phyloP scores from a whole-genome alignment of 2,329 filamentous ascomycete species.

The Myrmaecium sp. region DNA sequence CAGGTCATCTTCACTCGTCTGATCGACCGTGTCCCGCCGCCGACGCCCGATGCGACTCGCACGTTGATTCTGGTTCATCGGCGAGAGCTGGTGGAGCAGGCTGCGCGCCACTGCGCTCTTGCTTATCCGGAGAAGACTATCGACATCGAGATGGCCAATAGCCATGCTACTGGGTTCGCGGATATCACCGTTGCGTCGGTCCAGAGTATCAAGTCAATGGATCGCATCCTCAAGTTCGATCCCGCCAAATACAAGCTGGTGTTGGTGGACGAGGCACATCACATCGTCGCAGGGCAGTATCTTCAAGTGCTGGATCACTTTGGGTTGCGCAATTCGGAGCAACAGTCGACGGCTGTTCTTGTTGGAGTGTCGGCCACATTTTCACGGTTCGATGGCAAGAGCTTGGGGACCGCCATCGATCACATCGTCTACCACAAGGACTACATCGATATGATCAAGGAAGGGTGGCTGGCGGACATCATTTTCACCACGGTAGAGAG shows the following conservation, averaged over 20 bases:
- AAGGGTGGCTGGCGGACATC: constrained; percentile 85
- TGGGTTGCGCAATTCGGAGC: constrained; percentile 38
- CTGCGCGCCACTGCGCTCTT: constrained; percentile 62
- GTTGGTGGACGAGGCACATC: constrained; percentile 90
- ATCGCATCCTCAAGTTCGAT: constrained; percentile 69
- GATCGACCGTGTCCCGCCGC: constrained; percentile 55
- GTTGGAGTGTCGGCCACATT: constrained; percentile 80
- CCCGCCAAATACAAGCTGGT: constrained; percentile 70
- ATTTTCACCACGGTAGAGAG: constrained; percentile 85
- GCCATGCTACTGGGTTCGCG: constrained; percentile 58
- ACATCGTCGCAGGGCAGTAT: constrained; percentile 78
- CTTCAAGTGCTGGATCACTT: constrained; percentile 64
- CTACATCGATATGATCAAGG: constrained; percentile 65
- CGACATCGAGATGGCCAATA: constrained; percentile 80
- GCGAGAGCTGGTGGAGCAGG: constrained; percentile 86
- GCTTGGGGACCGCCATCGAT: constrained; percentile 71
- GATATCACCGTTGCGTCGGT: constrained; percentile 93
- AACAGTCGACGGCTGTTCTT: constrained; percentile 34
- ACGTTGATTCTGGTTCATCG: constrained; percentile 87
- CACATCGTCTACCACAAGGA: constrained; percentile 93
- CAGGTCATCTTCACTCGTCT: constrained; percentile 93
- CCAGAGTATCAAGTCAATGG: constrained; percentile 61
- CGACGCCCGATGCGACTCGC: constrained; percentile 43
- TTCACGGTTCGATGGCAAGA: constrained; percentile 67
- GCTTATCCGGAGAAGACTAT: constrained; percentile 68